Evolutionary conservation across 441 rosid genomes (phyloP), one percentile per base, ranked within the genome.

Genomic region (Pelargonium citronellum): DNA sequence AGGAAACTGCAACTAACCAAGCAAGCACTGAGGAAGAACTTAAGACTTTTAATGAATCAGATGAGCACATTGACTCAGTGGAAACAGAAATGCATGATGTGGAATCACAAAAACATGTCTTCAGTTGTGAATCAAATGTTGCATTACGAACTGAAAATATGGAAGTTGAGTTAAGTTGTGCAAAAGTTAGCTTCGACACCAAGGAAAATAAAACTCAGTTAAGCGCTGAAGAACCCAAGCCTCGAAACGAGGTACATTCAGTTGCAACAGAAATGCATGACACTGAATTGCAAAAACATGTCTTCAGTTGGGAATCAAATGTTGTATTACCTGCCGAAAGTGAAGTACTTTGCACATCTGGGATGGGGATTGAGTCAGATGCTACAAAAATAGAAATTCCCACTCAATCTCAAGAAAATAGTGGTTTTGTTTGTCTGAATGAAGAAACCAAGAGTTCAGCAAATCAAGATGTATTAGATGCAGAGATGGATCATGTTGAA

Each of bases 1-100:
- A 73, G 78, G 86, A 80, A 66, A 63, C 66, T 49, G 71, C 70
- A 66, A 24, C 67, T 49, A 67, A 69, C 8, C 68, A 69, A 10
- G 47, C 58, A 47, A 69, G 63, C 1, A 60, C 24, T 3, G 60
- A 60, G 68, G 77, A 76, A 16, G 79, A 76, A 73, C 47, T 13
- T 19, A 30, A 68, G 69, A 53, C 20, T 73, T 10, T 30, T 7
- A 66, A 73, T 67, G 44, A 17, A 55, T 66, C 75, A n/a, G 72
- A 71, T 68, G 22, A 3, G 4, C 27, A 24, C 7, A 64, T 53
- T 75, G 43, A 65, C 13, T 34, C 43, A 2, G 19, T 24, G 11
- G 65, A 66, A 43, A 58, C 73, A 67, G 77, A 68, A 58, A 58
- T 65, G 53, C 66, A 61, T 67, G 77, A 67, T 73, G 46, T 64